phyloP scores from a whole-genome alignment of 352 stramenopile genomes.

The Saprolegnia parasitica region DNA sequence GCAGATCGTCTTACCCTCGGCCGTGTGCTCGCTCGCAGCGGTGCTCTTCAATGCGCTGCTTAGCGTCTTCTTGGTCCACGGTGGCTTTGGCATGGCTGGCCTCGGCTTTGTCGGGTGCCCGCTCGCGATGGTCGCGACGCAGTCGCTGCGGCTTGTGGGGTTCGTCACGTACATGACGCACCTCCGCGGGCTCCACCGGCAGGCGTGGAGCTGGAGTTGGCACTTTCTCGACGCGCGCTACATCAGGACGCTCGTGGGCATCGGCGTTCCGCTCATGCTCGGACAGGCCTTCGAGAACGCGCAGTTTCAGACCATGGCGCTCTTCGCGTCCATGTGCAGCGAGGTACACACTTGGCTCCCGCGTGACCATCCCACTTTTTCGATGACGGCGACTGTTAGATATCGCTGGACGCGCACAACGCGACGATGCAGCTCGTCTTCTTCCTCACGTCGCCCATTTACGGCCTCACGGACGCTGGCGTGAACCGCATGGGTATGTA shows the following conservation, averaged over 20 bases:
- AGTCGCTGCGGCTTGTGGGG: constrained; percentile 44
- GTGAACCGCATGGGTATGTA: constrained; percentile 63
- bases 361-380: neutral
- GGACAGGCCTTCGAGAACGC: constrained; percentile 76
- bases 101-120: constrained; percentile 75
- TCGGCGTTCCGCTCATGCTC: constrained; percentile 50
- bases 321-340: constrained; percentile 64
- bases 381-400: constrained; percentile 1
- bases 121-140: constrained; percentile 55
- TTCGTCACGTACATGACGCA: constrained; percentile 71
- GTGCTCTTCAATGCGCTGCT: constrained; percentile 62
- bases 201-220: constrained; percentile 49
- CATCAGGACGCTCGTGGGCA: constrained; percentile 43
- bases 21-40: constrained; percentile 49
- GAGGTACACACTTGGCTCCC: no score
- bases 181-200: constrained; percentile 47
- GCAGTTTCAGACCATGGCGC: constrained; percentile 70
- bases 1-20: constrained; percentile 68
- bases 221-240: constrained; percentile 42
- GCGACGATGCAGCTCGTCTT: constrained; percentile 85
- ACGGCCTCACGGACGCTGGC: constrained; percentile 54
- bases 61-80: constrained; percentile 60
- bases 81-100: constrained; percentile 40
- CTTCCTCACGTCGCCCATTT: constrained; percentile 71
- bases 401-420: constrained; percentile 73